Base-by-base conservation (phyloP, 305 asterid species). In the Striga hermonthica region DNA sequence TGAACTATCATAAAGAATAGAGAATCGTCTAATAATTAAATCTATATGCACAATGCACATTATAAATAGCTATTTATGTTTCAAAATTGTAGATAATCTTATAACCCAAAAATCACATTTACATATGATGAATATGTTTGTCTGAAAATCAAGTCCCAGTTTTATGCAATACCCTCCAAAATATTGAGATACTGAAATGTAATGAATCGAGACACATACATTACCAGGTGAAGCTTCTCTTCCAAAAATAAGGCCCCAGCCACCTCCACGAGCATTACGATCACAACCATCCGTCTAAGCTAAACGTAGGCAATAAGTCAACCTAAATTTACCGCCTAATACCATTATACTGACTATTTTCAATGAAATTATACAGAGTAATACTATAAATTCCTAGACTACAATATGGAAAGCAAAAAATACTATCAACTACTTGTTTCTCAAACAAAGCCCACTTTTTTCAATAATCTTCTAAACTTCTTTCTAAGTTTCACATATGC, bases 261-360 rank as follows among this genome's bases (percentile, higher is more conserved):
- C 15, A 87, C 96, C 45, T 89, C 16, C 48, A 92, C 66, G 8
- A 87, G 95, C 76, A 79, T 5, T 48, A 92, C 95, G 86, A 49
- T 92, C 96, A 67, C 98, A 92, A 7, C 98, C 97, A 58, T 79
- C 84, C 34, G 84, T 71, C 53, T 84, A 87, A 62, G 67, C 83
- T 54, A 44, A 53, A 41, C 62, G 28, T 59, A 60, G 65, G 36
- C 35, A 45, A 39, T n/a, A 39, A 50, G 34, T 57, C 49, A 48
- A 44, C 44, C 45, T 62, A 67, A 37, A 15, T 58, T 36, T 15
- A 65, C 12, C 3, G 61, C n/a, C 15, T 53, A 57, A 56, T 45
- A 12, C 8, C 4, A 47, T n/a, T 22, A 22, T 4, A 62, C 15
- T 16, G 49, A 65, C 72, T 35, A 55, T 39, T 60, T 34, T 38